A percentile compares a stretch with the other conserved stretches of the same genome.
phyloP scores from a whole-genome alignment of 306 rosid species.

The Fragaria ananassa region DNA sequence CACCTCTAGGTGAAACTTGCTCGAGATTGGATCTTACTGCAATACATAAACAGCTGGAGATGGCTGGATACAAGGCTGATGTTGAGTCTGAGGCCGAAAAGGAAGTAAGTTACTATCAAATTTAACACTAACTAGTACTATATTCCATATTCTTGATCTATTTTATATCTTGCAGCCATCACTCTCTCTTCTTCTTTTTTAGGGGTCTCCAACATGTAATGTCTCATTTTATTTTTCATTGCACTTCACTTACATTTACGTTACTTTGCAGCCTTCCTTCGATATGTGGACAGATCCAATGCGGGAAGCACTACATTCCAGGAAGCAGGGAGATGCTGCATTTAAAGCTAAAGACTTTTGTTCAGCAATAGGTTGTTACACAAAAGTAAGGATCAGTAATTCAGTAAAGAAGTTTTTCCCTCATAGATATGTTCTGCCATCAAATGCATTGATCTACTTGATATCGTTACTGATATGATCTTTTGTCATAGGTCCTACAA shows the following conservation, averaged over 20 bases:
- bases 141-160: no score
- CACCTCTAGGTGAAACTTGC: conserved; percentile 88
- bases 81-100: conserved; percentile 84
- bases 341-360: conserved; percentile 70
- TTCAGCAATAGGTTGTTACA: conserved; percentile 60
- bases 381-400: conserved; percentile 53
- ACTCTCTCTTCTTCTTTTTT: not conserved
- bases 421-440: not conserved
- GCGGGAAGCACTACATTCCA: conserved; percentile 73
- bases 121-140: not conserved
- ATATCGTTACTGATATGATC: not conserved
- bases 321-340: conserved; percentile 79
- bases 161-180: not conserved
- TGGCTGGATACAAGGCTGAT: conserved; percentile 79
- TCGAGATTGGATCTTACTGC: conserved; percentile 83
- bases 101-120: conserved; percentile 52
- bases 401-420: conserved; percentile 1
- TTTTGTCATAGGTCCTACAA: not conserved
- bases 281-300: conserved; percentile 94
- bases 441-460: not conserved
- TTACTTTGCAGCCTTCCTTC: conserved; percentile 70
- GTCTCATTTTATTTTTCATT: not conserved
- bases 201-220: not conserved
- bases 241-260: not conserved
- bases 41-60: conserved; percentile 73